Percentiles rank a stretch among this genome's conserved stretches.
Conservation (phyloP, 257 asterid species). For the Forsythia viridissima region DNA sequence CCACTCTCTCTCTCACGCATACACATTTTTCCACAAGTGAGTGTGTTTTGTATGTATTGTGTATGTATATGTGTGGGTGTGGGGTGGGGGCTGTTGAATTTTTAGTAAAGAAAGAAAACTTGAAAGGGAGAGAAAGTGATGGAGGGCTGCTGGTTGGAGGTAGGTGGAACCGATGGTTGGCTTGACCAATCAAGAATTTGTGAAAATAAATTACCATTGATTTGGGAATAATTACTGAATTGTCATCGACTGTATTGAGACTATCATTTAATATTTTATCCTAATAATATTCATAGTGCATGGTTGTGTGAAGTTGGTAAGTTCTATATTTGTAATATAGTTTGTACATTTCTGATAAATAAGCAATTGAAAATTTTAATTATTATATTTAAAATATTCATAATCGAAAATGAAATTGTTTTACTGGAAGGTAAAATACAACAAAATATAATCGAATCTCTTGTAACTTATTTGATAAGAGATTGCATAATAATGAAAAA, state of each 20-base stretch:
- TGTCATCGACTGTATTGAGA: neutral
- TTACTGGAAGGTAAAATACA: too few species aligned
- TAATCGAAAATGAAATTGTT: too few species aligned
- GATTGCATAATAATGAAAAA: too few species aligned
- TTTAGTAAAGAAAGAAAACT: slow-evolving; percentile 19
- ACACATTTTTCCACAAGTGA: slow-evolving; percentile 5
- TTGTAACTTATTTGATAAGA: too few species aligned
- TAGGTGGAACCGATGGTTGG: slow-evolving; percentile 42
- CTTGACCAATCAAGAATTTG: slow-evolving; percentile 23
- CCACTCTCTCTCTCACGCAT: neutral
- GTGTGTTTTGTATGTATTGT: neutral
- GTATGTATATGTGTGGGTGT: slow-evolving; percentile 5
- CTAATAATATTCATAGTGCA: neutral
- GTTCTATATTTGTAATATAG: too few species aligned
- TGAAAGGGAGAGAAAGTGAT: slow-evolving; percentile 9
- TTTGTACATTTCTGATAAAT: too few species aligned
- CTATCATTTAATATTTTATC: too few species aligned
- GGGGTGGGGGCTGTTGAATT: slow-evolving; percentile 16
- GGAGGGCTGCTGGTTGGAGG: slow-evolving; percentile 3
- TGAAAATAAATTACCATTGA: neutral
- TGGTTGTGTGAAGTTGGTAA: too few species aligned
- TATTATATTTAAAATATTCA: too few species aligned
- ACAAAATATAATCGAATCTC: too few species aligned
- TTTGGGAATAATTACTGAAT: neutral
- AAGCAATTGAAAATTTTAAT: too few species aligned